phyloP scores from a whole-genome alignment of 345 rosid genomes.

The Physaria fendleri region DNA sequence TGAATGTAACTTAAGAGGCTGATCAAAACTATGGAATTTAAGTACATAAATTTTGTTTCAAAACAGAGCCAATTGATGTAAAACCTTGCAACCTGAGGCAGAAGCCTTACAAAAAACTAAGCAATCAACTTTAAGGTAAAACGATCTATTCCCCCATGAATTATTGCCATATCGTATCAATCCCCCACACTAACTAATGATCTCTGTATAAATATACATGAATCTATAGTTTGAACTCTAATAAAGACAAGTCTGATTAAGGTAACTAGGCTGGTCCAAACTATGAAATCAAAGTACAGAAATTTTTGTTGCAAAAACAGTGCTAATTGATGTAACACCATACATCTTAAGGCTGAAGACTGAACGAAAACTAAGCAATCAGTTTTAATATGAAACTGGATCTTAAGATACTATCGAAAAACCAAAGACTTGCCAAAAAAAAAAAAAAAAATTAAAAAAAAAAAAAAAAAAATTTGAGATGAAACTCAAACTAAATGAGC shows the following conservation, averaged over 20 bases:
- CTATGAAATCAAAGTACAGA: not conserved
- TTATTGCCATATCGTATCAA: too few relatives aligned
- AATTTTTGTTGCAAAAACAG: not conserved
- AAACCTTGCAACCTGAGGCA: not conserved
- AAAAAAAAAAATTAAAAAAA: too few relatives aligned
- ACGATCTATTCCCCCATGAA: too few relatives aligned
- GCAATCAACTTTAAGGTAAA: not conserved
- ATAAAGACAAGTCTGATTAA: not conserved
- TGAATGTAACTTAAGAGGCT: not conserved
- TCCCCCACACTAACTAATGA: too few relatives aligned
- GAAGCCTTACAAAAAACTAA: not conserved
- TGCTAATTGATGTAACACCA: not conserved
- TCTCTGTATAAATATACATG: too few relatives aligned
- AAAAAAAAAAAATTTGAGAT: too few relatives aligned
- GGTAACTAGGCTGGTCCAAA: too few relatives aligned
- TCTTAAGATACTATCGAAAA: too few relatives aligned
- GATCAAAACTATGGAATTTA: not conserved
- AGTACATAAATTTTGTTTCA: not conserved
- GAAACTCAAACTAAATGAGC: not conserved
- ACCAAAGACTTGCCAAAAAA: too few relatives aligned
- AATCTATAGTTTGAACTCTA: too few relatives aligned
- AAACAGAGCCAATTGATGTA: not conserved
- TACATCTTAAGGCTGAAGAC: not conserved
- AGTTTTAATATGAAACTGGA: not conserved
- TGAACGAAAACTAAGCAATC: not conserved